A percentile compares a stretch with the other conserved stretches of the same genome.
Conservation (phyloP, 805 yeast genomes). For the Danielozyma ontarioensis region DNA sequence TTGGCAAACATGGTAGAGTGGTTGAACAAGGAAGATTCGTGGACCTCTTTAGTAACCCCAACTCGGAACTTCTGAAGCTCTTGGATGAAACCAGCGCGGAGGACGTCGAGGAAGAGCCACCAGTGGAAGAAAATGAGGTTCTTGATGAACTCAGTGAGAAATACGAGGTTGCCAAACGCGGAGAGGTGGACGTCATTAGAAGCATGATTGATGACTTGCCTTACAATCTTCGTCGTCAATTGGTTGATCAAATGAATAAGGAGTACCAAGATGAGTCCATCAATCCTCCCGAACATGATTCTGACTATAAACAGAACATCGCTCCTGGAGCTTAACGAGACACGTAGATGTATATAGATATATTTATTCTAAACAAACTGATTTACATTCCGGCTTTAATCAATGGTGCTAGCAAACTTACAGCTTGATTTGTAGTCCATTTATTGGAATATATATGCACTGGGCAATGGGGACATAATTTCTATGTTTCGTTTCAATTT, state of each 20-base stretch:
- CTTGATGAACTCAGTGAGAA: slow-evolving; percentile 18
- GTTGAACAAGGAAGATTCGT: slow-evolving; percentile 37
- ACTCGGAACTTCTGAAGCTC: slow-evolving; percentile 37
- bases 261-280: slow-evolving; percentile 13
- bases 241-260: slow-evolving; percentile 22
- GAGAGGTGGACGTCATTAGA: slow-evolving; percentile 20
- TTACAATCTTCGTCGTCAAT: slow-evolving; percentile 22
- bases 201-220: slow-evolving; percentile 34
- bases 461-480: too few relatives aligned
- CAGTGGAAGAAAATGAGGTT: slow-evolving; percentile 20
- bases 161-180: slow-evolving; percentile 6
- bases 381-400: too few relatives aligned
- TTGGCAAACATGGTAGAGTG: slow-evolving; percentile 37
- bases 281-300: too few relatives aligned
- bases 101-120: slow-evolving; percentile 11
- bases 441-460: too few relatives aligned
- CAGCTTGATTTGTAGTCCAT: too few relatives aligned
- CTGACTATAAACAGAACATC: too few relatives aligned
- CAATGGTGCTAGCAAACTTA: too few relatives aligned
- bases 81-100: slow-evolving; percentile 30
- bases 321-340: too few relatives aligned
- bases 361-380: too few relatives aligned
- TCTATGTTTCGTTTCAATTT: too few relatives aligned
- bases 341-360: too few relatives aligned
- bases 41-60: slow-evolving; percentile 34